A percentile compares a stretch with the other conserved stretches of the same genome.
These are phyloP conservation scores for Elaeagnus macrophylla DNA, from an alignment of 306 rosid species.

Conservation along the genomic window DNA sequence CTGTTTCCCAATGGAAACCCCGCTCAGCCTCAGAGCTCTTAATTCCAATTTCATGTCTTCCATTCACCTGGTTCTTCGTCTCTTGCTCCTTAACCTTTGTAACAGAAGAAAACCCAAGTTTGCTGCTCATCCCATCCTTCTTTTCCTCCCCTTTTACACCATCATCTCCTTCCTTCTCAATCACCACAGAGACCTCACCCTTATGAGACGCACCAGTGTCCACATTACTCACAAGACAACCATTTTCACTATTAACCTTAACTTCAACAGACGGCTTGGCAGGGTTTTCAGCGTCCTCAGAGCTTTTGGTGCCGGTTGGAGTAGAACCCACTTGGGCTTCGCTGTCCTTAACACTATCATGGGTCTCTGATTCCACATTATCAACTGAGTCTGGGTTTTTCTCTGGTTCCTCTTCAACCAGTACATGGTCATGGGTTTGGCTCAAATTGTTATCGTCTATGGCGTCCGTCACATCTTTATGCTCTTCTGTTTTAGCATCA, in stretches of 20 bases:
- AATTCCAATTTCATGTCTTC: slow-evolving; percentile 11
- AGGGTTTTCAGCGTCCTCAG: not conserved
- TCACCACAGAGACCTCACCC: slow-evolving; percentile 8
- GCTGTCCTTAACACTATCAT: slow-evolving; percentile 4
- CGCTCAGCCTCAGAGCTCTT: slow-evolving; percentile 3
- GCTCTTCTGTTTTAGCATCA: not conserved
- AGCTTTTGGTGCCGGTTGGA: not conserved
- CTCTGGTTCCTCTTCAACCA: slow-evolving; percentile 3
- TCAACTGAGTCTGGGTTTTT: slow-evolving; percentile 8
- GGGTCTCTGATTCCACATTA: slow-evolving; percentile 10
- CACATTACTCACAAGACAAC: slow-evolving; percentile 1
- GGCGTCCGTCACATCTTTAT: not conserved
- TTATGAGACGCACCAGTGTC: slow-evolving; percentile 1
- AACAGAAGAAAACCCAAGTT: slow-evolving; percentile 12
- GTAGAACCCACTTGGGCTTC: not conserved
- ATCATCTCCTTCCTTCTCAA: slow-evolving; percentile 1
- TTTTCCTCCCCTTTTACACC: slow-evolving; percentile 5
- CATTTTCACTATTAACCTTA: not conserved
- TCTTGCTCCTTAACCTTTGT: slow-evolving; percentile 7
- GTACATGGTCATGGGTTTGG: slow-evolving; percentile 1
- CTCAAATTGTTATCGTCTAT: not conserved
- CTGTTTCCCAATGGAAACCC: slow-evolving; percentile 3
- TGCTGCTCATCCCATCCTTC: slow-evolving; percentile 16
- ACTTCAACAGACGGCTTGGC: not conserved
- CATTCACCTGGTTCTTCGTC: slow-evolving; percentile 15